Evolutionary conservation across 768 basidiomycete species (phyloP), one percentile per base, ranked within the genome.

Genomic region (Agrocybe praecox): DNA sequence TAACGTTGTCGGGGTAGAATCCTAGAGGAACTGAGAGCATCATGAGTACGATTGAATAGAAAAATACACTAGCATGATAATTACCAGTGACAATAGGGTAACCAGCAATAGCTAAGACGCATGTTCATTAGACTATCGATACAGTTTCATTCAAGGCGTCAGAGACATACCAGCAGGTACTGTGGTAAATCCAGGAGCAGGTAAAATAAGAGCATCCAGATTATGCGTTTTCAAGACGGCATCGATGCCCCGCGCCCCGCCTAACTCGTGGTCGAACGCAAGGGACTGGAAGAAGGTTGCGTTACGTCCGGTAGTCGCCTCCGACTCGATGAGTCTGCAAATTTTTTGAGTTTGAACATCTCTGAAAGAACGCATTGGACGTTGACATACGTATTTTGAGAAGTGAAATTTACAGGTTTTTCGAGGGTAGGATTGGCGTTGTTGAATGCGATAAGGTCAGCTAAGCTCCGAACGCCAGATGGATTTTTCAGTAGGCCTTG

Each of bases 41-140:
- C 44, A 24, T 52, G 26, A 24, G 47, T 23, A n/a, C 36, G 2
- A 52, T 6, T 4, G 23, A 24, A 3, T 22, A 46, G 6, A 26
- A 53, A 43, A 26, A 45, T 33, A 22, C 19, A 10, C n/a, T n/a
- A n/a, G 32, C 40, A 19, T 43, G 11, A 57, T 47, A 80, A 81
- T 62, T 45, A 82, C 86, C 85, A 21, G 87, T 86, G 34, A 87
- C 74, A 52, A 87, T 83, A 1, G 87, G 87, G 60, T 87, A 88
- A 8, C 86, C 87, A 5, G 84, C 82, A 53, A 87, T 80, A 3
- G 85, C 87, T 70, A 69, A 43, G 8, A 53, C 9, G 8, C 17
- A 17, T 17, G 19, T 2, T 4, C 29, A 23, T 33, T 14, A 4
- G 14, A 44, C 19, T 36, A 6, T 19, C 2, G 8, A 9, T n/a